Base-by-base conservation (phyloP, 805 yeast species). In the Metschnikowia henanensis region DNA sequence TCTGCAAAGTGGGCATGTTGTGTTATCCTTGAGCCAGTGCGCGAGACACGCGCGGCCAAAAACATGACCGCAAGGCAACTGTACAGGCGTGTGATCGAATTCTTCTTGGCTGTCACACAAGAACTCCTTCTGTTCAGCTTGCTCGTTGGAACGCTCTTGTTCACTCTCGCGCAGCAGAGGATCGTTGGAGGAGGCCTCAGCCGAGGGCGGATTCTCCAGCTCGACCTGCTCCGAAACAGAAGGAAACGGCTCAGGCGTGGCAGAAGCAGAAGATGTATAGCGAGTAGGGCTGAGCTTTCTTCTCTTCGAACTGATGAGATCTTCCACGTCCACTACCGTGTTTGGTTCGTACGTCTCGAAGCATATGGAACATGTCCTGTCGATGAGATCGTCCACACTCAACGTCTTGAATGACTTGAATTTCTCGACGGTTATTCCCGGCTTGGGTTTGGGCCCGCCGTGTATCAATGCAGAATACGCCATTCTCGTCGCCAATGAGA, bases 1-100 rank as follows among this genome's bases (percentile, higher is more conserved):
- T 45, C 98, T 80, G 61, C 99, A 92, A 36, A 92, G 65, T 0
- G 99, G 99, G 61, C 98, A 91, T 2, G 88, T 79, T 23, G 79
- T 76, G 55, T 85, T 82, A 19, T 77, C 67, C 47, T 75, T 77
- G 39, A 92, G 76, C 99, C 99, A 92, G 54, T 84, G 87, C 45
- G 73, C 77, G 19, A 90, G 69, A 68, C 99, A 92, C n/a, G 79
- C 76, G 49, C 82, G 75, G 6, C 99, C 98, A 70, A 94, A 92
- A 0, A 81, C 59, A 59, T 92, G 99, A 7, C 81, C 81, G 62
- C 99, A 92, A 0, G 96, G 94, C 76, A 92, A 72, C 45, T 76
- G 68, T 1, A 86, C 72, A 0, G 97, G 85, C 4, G 74, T 62
- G 60, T 94, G 97, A 23, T 43, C 41, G 31, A 41, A 52, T 20